Conservation (phyloP, 352 stramenopile species). For the Globisporangium cederbergense region DNA sequence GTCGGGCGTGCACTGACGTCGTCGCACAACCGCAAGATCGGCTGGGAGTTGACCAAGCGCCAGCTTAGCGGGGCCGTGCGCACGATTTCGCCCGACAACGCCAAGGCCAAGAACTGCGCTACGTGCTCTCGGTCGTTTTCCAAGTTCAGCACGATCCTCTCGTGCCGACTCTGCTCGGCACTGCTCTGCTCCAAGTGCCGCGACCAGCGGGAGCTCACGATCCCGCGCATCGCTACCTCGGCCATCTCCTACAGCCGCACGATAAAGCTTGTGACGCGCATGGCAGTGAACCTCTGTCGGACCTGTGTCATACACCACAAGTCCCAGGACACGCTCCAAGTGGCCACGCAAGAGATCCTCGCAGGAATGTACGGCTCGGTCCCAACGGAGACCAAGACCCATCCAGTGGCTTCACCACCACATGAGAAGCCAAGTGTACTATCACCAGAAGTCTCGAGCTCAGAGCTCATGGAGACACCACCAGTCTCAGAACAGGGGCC, state of each 20-base stretch:
- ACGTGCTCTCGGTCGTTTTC: slow-evolving; percentile 10
- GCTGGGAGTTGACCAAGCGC: slow-evolving; percentile 7
- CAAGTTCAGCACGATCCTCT: not conserved
- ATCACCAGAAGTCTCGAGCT: not conserved
- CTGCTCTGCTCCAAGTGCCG: slow-evolving; percentile 15
- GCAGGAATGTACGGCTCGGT: slow-evolving; percentile 3
- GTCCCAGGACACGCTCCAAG: not conserved
- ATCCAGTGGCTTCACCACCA: not conserved
- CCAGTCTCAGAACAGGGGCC: not conserved
- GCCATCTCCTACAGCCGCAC: not conserved
- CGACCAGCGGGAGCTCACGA: slow-evolving; percentile 7
- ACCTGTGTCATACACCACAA: not conserved
- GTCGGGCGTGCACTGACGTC: slow-evolving; percentile 8
- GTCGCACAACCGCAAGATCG: slow-evolving; percentile 5
- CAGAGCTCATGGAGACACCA: not conserved
- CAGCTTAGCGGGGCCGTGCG: not conserved
- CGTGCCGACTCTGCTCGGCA: slow-evolving; percentile 10
- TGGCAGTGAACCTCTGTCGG: slow-evolving; percentile 4
- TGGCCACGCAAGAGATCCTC: slow-evolving; percentile 15
- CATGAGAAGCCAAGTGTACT: not conserved
- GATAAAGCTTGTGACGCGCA: not conserved
- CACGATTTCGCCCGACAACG: not conserved
- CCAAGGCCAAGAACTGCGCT: not conserved
- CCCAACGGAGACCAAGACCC: not conserved
- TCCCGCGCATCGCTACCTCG: not conserved